phyloP scores from a whole-genome alignment of 2,329 filamentous ascomycete genomes.

The Sporothrix inflata region DNA sequence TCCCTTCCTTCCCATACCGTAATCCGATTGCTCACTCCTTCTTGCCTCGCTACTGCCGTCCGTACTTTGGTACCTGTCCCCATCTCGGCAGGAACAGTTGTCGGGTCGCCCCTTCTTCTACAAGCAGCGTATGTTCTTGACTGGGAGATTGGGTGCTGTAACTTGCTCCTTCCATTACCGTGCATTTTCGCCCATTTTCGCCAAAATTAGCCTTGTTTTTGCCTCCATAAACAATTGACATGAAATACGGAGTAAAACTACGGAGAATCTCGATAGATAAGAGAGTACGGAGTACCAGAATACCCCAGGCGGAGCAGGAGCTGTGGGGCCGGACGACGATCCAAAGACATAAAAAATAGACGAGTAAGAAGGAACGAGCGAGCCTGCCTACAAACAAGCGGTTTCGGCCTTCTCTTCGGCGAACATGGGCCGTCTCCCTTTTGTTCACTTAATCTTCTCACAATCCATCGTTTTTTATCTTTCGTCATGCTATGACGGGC shows the following conservation, averaged over 20 bases:
- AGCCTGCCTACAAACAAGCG: background rate
- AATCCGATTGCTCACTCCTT: background rate
- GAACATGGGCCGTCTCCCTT: background rate
- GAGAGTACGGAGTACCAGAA: background rate
- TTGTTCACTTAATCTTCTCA: background rate
- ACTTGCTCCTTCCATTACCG: background rate
- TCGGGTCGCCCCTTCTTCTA: background rate
- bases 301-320: slow-evolving; percentile 5
- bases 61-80: too few species aligned
- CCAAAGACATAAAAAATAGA: background rate
- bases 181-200: background rate
- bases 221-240: background rate
- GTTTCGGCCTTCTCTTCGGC: slow-evolving; percentile 7
- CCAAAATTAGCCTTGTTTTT: background rate
- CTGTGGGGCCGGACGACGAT: slow-evolving; percentile 4
- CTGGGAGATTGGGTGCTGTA: background rate
- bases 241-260: background rate
- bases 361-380: background rate
- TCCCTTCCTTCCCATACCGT: background rate
- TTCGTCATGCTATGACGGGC: background rate
- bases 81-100: too few species aligned
- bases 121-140: background rate
- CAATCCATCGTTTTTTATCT: background rate
- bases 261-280: background rate
- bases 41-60: background rate